Conservation (phyloP, 2,329 filamentous ascomycete genomes). For the Ophiocordyceps robertsii region DNA sequence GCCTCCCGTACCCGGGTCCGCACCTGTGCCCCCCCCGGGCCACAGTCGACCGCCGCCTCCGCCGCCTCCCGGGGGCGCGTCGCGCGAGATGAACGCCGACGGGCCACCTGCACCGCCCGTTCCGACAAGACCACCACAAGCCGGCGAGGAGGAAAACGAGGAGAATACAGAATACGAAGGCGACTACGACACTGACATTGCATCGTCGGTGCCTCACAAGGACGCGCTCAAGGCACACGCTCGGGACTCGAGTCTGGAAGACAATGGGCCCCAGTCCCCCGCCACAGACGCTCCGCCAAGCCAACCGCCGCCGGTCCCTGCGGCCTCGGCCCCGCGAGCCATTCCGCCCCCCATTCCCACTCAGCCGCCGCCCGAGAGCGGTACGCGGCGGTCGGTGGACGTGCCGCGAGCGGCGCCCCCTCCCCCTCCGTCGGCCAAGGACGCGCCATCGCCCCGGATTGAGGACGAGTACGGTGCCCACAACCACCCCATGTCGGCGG, state of each 20-base stretch:
- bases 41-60: constrained; percentile 54
- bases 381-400: constrained; percentile 52
- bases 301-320: constrained; percentile 43
- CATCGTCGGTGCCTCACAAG: constrained; percentile 83
- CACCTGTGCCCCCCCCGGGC: constrained; percentile 29
- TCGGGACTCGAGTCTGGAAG: constrained; percentile 64
- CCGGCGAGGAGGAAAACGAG: constrained; percentile 54
- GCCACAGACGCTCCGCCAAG: constrained; percentile 28
- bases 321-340: constrained; percentile 39
- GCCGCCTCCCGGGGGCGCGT: constrained; percentile 43
- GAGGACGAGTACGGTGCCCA: constrained; percentile 61
- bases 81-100: constrained; percentile 47
- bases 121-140: constrained; percentile 25
- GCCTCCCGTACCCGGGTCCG: constrained; percentile 45
- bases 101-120: constrained; percentile 25
- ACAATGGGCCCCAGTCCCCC: constrained; percentile 48
- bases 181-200: constrained; percentile 96
- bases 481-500: constrained; percentile 31
- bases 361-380: constrained; percentile 39
- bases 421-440: constrained; percentile 21
- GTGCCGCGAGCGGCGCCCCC: constrained; percentile 57
- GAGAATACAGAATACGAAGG: constrained; percentile 92
- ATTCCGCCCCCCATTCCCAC: constrained; percentile 52
- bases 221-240: constrained; percentile 78
- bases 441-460: constrained; percentile 21